Evolutionary conservation across 2,329 filamentous ascomycete species (phyloP).

Genomic region (Talaromyces albobiverticillius): DNA sequence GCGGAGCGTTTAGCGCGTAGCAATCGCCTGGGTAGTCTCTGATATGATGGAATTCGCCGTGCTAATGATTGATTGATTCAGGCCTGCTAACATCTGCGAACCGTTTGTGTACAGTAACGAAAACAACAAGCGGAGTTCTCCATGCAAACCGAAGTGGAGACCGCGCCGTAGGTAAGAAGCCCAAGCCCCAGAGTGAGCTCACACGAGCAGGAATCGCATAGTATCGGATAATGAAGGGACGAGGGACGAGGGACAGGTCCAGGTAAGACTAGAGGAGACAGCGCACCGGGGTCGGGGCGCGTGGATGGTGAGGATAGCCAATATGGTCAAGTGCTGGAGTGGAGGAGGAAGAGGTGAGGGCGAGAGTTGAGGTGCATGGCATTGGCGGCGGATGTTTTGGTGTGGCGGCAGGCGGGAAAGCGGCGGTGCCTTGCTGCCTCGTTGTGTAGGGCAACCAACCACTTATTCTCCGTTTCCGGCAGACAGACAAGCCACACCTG

Average conservation of each 20-base stretch:
- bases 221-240: neutral
- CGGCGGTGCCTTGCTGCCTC: conserved; percentile 15
- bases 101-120: conserved; percentile 2
- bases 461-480: conserved; percentile 13
- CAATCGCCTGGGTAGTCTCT: neutral
- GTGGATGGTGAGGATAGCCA: neutral
- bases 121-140: conserved; percentile 10
- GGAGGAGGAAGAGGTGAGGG: neutral
- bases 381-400: conserved; percentile 22
- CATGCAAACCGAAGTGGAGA: conserved; percentile 13
- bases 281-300: neutral
- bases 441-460: conserved; percentile 33
- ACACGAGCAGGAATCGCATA: conserved; percentile 10
- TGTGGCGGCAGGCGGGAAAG: conserved; percentile 22
- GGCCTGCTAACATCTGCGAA: neutral
- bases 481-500: too few species aligned
- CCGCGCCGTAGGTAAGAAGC: conserved; percentile 9
- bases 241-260: neutral
- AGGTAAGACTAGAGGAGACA: conserved; percentile 3
- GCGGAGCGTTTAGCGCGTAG: neutral
- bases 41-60: neutral
- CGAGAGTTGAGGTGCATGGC: neutral
- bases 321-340: neutral
- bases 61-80: neutral
- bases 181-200: conserved; percentile 5